These are phyloP conservation scores for Cylindrotheca closterium DNA, from an alignment of 108 stramenopile species.

Conservation along the genomic window DNA sequence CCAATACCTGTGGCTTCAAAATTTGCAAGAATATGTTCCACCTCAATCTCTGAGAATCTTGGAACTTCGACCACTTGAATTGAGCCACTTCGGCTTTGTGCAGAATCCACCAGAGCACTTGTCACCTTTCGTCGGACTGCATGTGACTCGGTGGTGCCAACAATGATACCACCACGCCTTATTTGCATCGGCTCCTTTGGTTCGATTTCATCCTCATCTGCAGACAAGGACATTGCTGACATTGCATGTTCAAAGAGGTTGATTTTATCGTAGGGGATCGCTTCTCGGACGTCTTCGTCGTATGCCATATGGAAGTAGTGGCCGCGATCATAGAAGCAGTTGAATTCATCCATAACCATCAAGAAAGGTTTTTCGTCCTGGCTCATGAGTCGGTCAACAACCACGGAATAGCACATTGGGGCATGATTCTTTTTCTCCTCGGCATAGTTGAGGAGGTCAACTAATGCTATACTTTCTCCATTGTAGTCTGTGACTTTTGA, in stretches of 20 bases:
- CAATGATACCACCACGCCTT: constrained; percentile 73
- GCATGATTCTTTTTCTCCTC: constrained; percentile 44
- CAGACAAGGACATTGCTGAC: constrained; percentile 64
- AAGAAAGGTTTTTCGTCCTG: constrained; percentile 72
- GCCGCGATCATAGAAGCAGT: constrained; percentile 71
- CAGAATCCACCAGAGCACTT: constrained; percentile 46
- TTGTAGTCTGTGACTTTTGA: constrained; percentile 28
- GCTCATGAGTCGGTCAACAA: constrained; percentile 60
- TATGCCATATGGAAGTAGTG: constrained; percentile 85
- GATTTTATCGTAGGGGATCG: constrained; percentile 70
- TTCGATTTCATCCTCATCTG: constrained; percentile 30
- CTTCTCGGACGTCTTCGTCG: constrained; percentile 54
- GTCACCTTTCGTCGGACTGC: constrained; percentile 59
- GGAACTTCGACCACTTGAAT: constrained; percentile 65
- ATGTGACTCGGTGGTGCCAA: constrained; percentile 57
- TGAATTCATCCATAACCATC: constrained; percentile 79
- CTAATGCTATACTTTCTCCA: constrained; percentile 32
- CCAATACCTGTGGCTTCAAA: constrained; percentile 80
- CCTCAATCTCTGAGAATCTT: constrained; percentile 63
- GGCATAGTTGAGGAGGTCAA: constrained; percentile 57
- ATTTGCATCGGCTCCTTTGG: constrained; percentile 25
- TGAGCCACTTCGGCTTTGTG: constrained; percentile 14
- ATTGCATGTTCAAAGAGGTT: constrained; percentile 71
- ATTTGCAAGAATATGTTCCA: constrained; percentile 78
- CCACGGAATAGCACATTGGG: constrained; percentile 64